phyloP scores from a whole-genome alignment of 164 flowering plant genomes.

The Piper longum region DNA sequence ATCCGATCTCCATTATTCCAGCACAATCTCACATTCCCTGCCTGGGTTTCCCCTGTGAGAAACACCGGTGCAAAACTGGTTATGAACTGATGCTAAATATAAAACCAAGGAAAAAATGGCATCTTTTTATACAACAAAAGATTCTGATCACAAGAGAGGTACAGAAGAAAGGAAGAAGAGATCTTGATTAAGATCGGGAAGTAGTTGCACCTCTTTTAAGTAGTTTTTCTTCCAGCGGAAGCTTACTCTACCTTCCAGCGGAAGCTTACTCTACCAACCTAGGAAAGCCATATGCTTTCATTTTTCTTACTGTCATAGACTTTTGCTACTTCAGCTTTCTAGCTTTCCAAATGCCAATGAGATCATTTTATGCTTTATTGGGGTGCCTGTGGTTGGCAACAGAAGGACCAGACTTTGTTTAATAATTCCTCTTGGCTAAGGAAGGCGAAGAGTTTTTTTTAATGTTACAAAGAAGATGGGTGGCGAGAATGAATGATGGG shows the following conservation, averaged over 20 bases:
- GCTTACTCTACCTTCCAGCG: too few species aligned
- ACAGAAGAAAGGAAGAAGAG: too few species aligned
- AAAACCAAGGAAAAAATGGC: neutral
- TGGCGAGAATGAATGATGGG: neutral
- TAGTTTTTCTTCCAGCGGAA: too few species aligned
- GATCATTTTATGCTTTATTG: neutral
- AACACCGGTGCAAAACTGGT: too few species aligned
- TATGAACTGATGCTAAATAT: too few species aligned
- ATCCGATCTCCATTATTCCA: slow-evolving; percentile 31
- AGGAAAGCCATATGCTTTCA: too few species aligned
- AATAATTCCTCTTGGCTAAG: neutral
- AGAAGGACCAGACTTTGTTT: neutral
- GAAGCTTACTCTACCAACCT: too few species aligned
- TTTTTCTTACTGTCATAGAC: too few species aligned
- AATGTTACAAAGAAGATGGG: too few species aligned
- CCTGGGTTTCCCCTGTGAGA: slow-evolving; percentile 12
- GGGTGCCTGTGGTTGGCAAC: neutral
- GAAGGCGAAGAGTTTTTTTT: neutral
- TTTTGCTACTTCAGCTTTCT: neutral
- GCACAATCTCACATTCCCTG: slow-evolving; percentile 14
- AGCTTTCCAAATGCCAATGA: neutral
- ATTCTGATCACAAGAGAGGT: too few species aligned
- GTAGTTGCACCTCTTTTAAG: too few species aligned
- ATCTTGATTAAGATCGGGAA: too few species aligned
- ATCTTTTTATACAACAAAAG: neutral